These are phyloP conservation scores for Sporothrix brasiliensis DNA, from an alignment of 2,329 filamentous ascomycete genomes.

Conservation along the genomic window DNA sequence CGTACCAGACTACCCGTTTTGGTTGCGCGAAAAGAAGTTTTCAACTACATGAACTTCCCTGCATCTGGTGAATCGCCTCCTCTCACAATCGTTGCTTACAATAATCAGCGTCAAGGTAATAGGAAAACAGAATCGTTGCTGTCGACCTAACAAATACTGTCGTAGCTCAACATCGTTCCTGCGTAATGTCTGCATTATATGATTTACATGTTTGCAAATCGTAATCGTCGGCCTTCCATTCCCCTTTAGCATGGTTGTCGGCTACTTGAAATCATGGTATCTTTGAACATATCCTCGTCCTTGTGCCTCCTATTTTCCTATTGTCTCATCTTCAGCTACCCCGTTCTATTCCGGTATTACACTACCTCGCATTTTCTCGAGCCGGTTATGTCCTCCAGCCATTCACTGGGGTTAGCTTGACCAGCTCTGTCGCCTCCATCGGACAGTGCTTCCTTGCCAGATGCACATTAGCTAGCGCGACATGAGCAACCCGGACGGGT, in stretches of 20 bases:
- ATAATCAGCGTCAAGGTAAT: not conserved
- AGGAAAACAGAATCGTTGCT: not conserved
- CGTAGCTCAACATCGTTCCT: not conserved
- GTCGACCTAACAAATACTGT: not conserved
- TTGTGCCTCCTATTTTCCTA: not conserved
- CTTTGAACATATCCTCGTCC: conserved; percentile 15
- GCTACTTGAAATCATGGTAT: conserved; percentile 19
- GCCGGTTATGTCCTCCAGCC: too few relatives aligned
- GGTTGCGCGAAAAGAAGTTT: too few relatives aligned
- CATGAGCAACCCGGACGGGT: not conserved
- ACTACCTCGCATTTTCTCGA: not conserved
- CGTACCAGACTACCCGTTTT: not conserved
- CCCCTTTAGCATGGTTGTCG: not conserved
- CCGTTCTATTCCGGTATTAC: not conserved
- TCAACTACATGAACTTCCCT: not conserved
- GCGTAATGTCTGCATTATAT: not conserved
- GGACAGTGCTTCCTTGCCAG: not conserved
- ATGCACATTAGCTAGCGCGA: not conserved
- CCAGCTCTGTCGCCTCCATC: not conserved
- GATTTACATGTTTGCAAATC: conserved; percentile 19
- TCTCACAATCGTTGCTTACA: not conserved
- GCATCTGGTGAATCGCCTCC: not conserved
- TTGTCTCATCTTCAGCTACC: not conserved
- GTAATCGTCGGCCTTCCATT: not conserved
- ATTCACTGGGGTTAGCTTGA: not conserved